Evolutionary conservation across 441 rosid species (phyloP), one percentile per base, ranked within the genome.

Genomic region (Croton setiger): DNA sequence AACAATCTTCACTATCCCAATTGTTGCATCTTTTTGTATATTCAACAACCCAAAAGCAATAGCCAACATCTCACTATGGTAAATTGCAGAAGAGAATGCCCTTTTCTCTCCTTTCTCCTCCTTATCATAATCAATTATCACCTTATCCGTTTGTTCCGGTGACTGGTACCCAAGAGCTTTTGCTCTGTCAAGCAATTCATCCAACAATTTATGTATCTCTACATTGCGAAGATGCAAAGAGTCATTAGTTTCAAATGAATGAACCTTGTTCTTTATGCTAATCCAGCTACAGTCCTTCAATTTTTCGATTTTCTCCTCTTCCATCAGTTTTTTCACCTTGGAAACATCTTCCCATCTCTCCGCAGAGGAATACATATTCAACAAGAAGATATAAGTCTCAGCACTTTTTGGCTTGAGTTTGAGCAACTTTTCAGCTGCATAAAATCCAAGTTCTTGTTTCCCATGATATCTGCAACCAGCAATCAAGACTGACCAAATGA

Each of bases 221-320:
- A 72, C 36, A 31, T 66, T 71, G 3, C 31, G 65, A 18, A 69
- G 67, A 73, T 70, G 75, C 63, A 23, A 64, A 59, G 6, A 66
- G 55, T 78, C 72, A 14, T 64, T 67, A 3, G 83, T 45, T 66
- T 75, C 75, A 60, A 87, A 87, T 0, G 81, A 73, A 74, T 78
- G 72, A 60, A 80, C 68, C 72, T 73, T 70, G 21, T 74, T 88
- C 75, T 77, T 82, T 31, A 74, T 74, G 67, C 71, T 79, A 67
- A 87, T 81, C 87, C 86, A 79, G 79, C 88, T 81, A 84, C 81
- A 81, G 60, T 86, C 85, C 5, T 59, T 63, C 57, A 53, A 54
- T 66, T 64, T 69, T 27, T 79, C 63, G 1, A 72, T 43, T 68
- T 80, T 54, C 63, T 78, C 75, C n/a, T 71, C 79, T 72, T 56